Conservation (phyloP, 805 yeast genomes). For the Metschnikowia cerradonensis region DNA sequence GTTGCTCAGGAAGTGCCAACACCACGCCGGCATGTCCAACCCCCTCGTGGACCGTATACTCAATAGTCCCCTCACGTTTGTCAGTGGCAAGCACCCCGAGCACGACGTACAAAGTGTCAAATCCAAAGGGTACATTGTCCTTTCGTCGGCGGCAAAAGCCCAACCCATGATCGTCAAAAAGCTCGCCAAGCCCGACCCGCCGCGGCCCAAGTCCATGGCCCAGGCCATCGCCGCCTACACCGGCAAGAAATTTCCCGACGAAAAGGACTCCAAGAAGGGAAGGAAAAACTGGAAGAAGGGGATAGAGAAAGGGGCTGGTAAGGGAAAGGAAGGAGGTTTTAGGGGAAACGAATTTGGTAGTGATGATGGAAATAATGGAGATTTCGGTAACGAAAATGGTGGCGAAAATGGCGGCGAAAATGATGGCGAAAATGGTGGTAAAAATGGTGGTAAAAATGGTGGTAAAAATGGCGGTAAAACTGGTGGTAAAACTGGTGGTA, state of each 20-base stretch:
- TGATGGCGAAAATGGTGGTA: too few relatives aligned
- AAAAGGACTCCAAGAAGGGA: constrained; percentile 29
- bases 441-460: too few relatives aligned
- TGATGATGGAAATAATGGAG: background rate
- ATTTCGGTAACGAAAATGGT: too few relatives aligned
- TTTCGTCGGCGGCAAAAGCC: constrained; percentile 9
- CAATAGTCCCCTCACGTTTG: constrained; percentile 59
- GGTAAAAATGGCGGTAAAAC: too few relatives aligned
- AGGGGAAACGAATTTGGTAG: background rate
- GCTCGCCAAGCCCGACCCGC: constrained; percentile 8
- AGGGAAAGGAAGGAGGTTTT: background rate
- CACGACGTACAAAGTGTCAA: constrained; percentile 14
- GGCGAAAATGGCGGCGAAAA: too few relatives aligned
- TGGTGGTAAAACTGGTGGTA: too few relatives aligned
- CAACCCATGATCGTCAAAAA: constrained; percentile 3
- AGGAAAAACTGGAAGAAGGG: constrained; percentile 23
- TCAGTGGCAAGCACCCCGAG: constrained; percentile 46
- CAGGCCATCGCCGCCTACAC: constrained; percentile 58
- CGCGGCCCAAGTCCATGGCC: constrained; percentile 42
- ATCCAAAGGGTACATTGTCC: constrained; percentile 16
- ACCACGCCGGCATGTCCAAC: constrained; percentile 21
- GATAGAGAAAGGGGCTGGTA: too few relatives aligned
- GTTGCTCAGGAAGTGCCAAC: background rate
- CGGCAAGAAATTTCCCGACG: constrained; percentile 46
- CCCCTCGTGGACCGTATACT: constrained; percentile 64